Conservation (phyloP, 139 green algal genomes). For the Picochlorum sp. region DNA sequence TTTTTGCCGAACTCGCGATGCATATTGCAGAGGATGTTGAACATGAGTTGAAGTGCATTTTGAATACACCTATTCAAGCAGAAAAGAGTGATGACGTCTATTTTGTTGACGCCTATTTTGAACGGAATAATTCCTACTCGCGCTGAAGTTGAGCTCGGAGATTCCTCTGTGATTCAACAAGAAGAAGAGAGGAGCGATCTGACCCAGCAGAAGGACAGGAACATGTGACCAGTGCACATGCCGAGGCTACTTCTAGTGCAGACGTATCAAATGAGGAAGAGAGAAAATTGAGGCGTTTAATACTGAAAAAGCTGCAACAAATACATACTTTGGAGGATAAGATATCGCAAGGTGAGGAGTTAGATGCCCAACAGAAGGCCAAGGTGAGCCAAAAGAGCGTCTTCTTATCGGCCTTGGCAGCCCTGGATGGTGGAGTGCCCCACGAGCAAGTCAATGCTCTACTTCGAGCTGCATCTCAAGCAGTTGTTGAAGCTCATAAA, state of each 20-base stretch:
- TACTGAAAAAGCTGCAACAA: constrained; percentile 82
- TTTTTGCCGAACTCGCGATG: constrained; percentile 31
- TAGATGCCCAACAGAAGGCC: constrained; percentile 71
- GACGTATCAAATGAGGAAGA: background rate
- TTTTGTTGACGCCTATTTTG: background rate
- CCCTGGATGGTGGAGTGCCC: constrained; percentile 35
- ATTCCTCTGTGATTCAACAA: too few relatives aligned
- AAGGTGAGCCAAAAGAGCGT: constrained; percentile 50
- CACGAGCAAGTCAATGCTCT: constrained; percentile 22
- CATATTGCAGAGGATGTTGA: constrained; percentile 60
- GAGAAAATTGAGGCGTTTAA: constrained; percentile 21
- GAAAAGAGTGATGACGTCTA: background rate
- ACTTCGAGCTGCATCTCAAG: constrained; percentile 1
- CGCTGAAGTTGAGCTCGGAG: background rate
- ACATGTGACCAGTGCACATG: background rate
- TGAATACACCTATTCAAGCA: background rate
- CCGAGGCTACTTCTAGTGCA: background rate
- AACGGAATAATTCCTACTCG: background rate
- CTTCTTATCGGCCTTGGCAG: constrained; percentile 38
- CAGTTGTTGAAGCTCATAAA: constrained; percentile 1
- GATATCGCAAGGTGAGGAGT: background rate
- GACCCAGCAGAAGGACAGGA: background rate
- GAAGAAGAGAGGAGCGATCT: too few relatives aligned
- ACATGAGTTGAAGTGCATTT: constrained; percentile 20
- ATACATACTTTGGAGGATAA: constrained; percentile 39